These are phyloP conservation scores for Fusarium penzigii DNA, from an alignment of 2,329 filamentous ascomycete genomes.

Conservation along the genomic window DNA sequence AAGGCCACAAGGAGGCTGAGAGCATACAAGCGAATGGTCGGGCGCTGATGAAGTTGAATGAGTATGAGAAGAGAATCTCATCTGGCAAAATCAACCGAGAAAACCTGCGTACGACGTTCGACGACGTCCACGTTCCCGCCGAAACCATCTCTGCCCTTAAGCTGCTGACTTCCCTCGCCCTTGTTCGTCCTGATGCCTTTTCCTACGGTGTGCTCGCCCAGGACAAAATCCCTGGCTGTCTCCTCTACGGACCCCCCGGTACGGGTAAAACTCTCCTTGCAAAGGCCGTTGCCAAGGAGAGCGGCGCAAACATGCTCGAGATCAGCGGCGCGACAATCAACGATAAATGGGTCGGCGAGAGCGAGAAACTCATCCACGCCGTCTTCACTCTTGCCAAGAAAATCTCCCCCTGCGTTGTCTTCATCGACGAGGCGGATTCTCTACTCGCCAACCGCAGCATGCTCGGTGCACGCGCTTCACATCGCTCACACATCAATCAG, in stretches of 20 bases:
- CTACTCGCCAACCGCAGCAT: conserved; percentile 78
- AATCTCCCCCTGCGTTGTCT: conserved; percentile 87
- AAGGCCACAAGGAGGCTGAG: conserved; percentile 32
- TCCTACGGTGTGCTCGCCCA: conserved; percentile 89
- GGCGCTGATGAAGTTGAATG: conserved; percentile 55
- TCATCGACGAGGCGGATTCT: conserved; percentile 95
- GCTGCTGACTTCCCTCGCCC: conserved; percentile 82
- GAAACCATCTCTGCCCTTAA: conserved; percentile 87
- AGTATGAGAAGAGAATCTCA: conserved; percentile 81
- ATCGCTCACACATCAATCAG: conserved; percentile 93
- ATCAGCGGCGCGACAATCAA: conserved; percentile 89
- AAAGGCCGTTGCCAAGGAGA: conserved; percentile 69
- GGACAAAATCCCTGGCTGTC: conserved; percentile 85
- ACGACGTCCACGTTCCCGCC: conserved; percentile 77
- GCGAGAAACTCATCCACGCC: conserved; percentile 92
- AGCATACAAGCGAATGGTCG: conserved; percentile 31
- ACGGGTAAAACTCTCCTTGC: conserved; percentile 73
- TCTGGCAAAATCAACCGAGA: conserved; percentile 79
- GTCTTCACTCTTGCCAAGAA: conserved; percentile 92
- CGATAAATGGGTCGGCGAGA: conserved; percentile 94
- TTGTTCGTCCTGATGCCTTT: conserved; percentile 91
- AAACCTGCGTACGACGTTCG: conserved; percentile 83
- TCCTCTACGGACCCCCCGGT: conserved; percentile 86
- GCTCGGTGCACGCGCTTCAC: conserved; percentile 65
- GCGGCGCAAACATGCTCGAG: conserved; percentile 75